Conservation (phyloP, 2,329 filamentous ascomycete genomes). For the Colletotrichum cordylinicola region DNA sequence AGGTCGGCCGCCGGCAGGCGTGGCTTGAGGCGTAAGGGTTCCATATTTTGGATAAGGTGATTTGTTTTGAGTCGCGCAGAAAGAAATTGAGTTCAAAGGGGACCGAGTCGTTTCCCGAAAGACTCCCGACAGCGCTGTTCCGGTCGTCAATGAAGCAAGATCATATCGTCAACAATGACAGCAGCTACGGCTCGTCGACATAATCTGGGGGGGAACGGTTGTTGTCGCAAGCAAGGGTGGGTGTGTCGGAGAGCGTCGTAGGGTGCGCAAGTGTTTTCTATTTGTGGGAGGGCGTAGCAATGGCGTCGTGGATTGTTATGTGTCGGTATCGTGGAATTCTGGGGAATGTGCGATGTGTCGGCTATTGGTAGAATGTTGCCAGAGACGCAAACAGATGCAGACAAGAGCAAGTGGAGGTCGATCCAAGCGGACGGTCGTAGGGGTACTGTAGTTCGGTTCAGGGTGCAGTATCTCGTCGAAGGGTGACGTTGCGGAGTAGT, state of each 20-base stretch:
- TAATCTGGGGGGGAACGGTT: conserved; percentile 10
- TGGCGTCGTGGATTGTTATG: conserved; percentile 18
- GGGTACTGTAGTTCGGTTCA: conserved; percentile 3
- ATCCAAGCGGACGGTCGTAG: conserved; percentile 6
- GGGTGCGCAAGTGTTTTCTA: neutral
- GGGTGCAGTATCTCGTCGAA: conserved; percentile 12
- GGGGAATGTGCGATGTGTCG: conserved; percentile 20
- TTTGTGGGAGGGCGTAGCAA: conserved; percentile 12
- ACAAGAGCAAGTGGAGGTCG: conserved; percentile 11
- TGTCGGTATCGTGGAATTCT: conserved; percentile 16
- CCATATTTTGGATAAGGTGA: conserved; percentile 47
- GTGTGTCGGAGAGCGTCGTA: neutral
- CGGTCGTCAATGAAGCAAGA: conserved; percentile 24
- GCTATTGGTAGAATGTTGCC: conserved; percentile 20
- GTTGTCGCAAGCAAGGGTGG: neutral
- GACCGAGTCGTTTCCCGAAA: neutral
- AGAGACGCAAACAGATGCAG: conserved; percentile 20
- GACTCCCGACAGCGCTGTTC: conserved; percentile 22
- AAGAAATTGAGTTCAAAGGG: neutral
- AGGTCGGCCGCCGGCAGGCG: conserved; percentile 59
- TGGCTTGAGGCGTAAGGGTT: conserved; percentile 58
- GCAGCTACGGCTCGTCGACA: conserved; percentile 20
- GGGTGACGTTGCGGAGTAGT: conserved; percentile 12
- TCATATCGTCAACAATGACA: conserved; percentile 27
- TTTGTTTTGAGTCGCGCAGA: conserved; percentile 1